Base-by-base conservation (phyloP, 2,329 filamentous ascomycete species). In the Cytospora piceicola region DNA sequence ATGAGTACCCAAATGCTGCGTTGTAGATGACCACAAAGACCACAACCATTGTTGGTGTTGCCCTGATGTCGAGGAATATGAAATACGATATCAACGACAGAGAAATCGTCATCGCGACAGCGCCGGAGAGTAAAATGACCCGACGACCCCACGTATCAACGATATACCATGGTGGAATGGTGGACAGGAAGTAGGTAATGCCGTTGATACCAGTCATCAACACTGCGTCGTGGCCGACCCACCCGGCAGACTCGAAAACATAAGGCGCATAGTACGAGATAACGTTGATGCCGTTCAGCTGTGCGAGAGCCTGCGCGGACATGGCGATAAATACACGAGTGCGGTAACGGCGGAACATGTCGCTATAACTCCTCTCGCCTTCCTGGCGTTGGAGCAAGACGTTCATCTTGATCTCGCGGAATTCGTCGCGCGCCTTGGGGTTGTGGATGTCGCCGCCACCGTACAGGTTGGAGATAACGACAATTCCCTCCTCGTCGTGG, bases 1-100 rank as follows among this genome's bases (percentile, higher is more conserved):
- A 99, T 20, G 85, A 87, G 75, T 94, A 96, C 57, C 95, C 95
- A 76, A 98, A 99, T 9, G 95, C 91, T 6, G 94, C 95, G 74
- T 99, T 99, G 81, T 98, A 99, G 58, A 97, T 90, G 91, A 98
- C 97, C 75, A 99, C 95, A 73, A 96, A 96, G 59, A 96, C 78
- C 58, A 98, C 95, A 3, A 97, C 95, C 75, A 97, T 79, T 8
- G 86, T 90, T 4, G 91, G 93, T 2, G 95, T 98, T 72, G 84
- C 83, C 54, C 78, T 79, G 58, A 97, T 86, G 73, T 97, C 90
- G 69, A 98, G 86, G 79, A 90, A 96, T 73, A 97, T 91, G 80
- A 97, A 98, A 81, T 97, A 98, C 0, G 94, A 96, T 68, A 99
- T 97, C 62, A 89, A 78, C 6, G 93, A 96, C 12, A 98, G 84